Evolutionary conservation across 495 filamentous ascomycete species (phyloP).

Genomic region (Filosporella fistucella): DNA sequence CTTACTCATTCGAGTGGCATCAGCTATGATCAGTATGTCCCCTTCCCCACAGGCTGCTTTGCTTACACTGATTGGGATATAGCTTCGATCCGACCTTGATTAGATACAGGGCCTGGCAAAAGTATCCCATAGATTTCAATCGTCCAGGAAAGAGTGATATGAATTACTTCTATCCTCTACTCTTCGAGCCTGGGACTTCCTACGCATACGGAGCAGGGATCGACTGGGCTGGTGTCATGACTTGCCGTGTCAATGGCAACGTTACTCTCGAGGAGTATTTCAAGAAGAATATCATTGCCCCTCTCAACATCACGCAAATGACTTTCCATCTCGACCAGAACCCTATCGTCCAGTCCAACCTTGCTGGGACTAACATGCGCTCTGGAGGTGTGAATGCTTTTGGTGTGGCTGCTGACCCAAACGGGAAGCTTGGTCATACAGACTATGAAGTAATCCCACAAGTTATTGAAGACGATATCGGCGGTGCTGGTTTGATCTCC

Average conservation of each 20-base stretch:
- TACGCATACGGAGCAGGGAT: constrained; percentile 44
- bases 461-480: constrained; percentile 18
- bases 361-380: constrained; percentile 31
- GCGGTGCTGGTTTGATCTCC: constrained; percentile 40
- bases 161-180: constrained; percentile 31
- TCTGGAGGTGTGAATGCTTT: constrained; percentile 18
- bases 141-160: neutral
- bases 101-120: neutral
- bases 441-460: constrained; percentile 26
- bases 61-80: too few relatives aligned
- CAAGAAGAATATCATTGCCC: constrained; percentile 48
- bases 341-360: constrained; percentile 30
- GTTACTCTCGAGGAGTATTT: constrained; percentile 51
- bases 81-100: neutral
- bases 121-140: neutral
- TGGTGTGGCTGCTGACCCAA: constrained; percentile 17
- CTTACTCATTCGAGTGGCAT: constrained; percentile 20
- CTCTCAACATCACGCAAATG: constrained; percentile 46
- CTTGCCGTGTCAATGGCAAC: constrained; percentile 40
- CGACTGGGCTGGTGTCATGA: constrained; percentile 49
- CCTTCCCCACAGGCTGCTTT: too few relatives aligned
- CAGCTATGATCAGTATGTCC: too few relatives aligned
- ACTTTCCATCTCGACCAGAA: constrained; percentile 43
- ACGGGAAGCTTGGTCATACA: constrained; percentile 20
- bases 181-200: constrained; percentile 42